A percentile compares a stretch with the other conserved stretches of the same genome.
phyloP scores from a whole-genome alignment of 805 yeast genomes.

The Grigorovia humatica region DNA sequence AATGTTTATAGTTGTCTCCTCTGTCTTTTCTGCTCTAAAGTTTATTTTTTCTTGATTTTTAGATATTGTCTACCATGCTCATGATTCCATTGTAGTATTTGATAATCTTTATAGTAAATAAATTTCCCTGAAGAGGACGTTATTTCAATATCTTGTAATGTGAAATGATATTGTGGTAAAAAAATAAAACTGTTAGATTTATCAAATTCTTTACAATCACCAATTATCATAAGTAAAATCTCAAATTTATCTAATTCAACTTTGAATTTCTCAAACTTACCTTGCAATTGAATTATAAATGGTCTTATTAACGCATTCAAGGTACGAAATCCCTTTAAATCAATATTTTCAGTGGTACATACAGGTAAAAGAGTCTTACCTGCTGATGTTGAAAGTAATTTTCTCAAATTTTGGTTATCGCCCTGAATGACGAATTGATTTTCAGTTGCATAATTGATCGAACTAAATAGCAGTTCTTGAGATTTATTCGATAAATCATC shows the following conservation, averaged over 20 bases:
- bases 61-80: conserved; percentile 32
- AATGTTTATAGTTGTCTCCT: too few species aligned
- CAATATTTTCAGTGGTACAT: conserved; percentile 3
- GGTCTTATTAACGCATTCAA: conserved; percentile 71
- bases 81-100: conserved; percentile 66
- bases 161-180: conserved; percentile 68
- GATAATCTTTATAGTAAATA: conserved; percentile 39
- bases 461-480: not conserved
- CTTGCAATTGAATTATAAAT: conserved; percentile 53
- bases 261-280: conserved; percentile 42
- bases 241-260: conserved; percentile 43
- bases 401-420: not conserved
- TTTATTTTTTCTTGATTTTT: conserved; percentile 7
- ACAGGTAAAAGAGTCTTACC: not conserved
- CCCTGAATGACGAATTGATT: not conserved
- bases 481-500: conserved; percentile 34
- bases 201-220: conserved; percentile 27
- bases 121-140: conserved; percentile 47
- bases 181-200: conserved; percentile 40
- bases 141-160: conserved; percentile 36
- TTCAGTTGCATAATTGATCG: not conserved
- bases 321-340: conserved; percentile 55
- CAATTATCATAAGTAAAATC: conserved; percentile 28
- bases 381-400: not conserved
- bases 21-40: too few species aligned